These are phyloP conservation scores for Gelatoporia subvermispora DNA, from an alignment of 768 basidiomycete genomes.

Conservation along the genomic window DNA sequence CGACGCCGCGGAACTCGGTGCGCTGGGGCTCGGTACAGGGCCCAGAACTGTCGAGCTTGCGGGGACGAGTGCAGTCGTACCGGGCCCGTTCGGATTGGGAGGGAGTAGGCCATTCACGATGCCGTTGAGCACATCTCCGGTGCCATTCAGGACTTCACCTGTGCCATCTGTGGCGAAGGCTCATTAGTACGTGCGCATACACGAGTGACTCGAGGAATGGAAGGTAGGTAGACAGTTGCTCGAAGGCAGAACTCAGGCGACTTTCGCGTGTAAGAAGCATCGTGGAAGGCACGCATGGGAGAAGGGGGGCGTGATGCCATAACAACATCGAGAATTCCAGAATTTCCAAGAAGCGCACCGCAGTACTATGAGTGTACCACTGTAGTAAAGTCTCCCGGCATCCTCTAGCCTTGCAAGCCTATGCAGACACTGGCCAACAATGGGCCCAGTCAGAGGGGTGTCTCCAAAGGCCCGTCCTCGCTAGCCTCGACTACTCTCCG, in stretches of 20 bases:
- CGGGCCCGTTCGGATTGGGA: too few species aligned
- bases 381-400: too few species aligned
- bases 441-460: too few species aligned
- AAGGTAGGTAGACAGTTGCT: neutral
- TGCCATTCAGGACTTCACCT: neutral
- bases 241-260: neutral
- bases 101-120: neutral
- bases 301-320: too few species aligned
- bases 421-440: too few species aligned
- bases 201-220: neutral
- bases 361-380: too few species aligned
- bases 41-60: constrained; percentile 10
- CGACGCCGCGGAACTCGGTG: neutral
- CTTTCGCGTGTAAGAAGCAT: neutral
- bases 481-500: too few species aligned
- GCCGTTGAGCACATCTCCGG: neutral
- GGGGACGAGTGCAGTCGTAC: constrained; percentile 7
- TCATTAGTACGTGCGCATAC: neutral
- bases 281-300: too few species aligned
- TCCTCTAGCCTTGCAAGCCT: too few species aligned
- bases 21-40: constrained; percentile 1
- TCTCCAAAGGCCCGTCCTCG: too few species aligned
- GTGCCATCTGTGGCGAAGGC: neutral
- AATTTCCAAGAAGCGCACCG: too few species aligned
- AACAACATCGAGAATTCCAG: too few species aligned